Conservation (phyloP, 768 basidiomycete genomes). For the Leccinum variicolor region DNA sequence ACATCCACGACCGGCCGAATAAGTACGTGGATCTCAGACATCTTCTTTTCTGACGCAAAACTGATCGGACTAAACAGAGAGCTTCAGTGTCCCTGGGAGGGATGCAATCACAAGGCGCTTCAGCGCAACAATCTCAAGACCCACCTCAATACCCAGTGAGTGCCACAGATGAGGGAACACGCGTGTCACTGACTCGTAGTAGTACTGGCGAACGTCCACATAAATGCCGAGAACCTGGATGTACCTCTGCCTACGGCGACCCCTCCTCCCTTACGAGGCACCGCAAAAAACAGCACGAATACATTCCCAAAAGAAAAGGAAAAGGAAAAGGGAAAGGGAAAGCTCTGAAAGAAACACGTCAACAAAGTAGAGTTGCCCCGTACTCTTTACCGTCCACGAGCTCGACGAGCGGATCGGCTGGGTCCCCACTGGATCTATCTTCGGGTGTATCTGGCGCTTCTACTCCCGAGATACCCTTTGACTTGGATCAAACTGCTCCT, state of each 20-base stretch:
- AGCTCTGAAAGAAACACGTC: background rate
- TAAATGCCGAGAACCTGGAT: constrained; percentile 15
- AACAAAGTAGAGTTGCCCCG: background rate
- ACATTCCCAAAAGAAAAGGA: constrained; percentile 10
- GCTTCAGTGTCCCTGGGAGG: constrained; percentile 16
- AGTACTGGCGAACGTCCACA: constrained; percentile 13
- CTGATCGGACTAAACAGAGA: constrained; percentile 16
- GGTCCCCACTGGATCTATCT: background rate
- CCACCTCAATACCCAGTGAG: constrained; percentile 31
- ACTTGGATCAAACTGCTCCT: background rate
- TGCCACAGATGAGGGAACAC: background rate
- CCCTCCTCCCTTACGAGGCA: constrained; percentile 24
- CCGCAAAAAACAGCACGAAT: constrained; percentile 14
- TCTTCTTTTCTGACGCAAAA: background rate
- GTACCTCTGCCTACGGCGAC: constrained; percentile 9
- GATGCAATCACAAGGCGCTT: constrained; percentile 20
- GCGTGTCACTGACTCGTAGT: background rate
- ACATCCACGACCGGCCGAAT: constrained; percentile 16
- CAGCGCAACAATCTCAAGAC: constrained; percentile 27
- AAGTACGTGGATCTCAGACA: constrained; percentile 16
- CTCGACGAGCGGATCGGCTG: background rate
- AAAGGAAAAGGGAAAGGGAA: too few species aligned
- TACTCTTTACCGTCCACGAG: background rate
- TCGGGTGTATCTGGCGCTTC: background rate
- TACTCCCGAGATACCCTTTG: background rate